phyloP scores from a whole-genome alignment of 805 yeast genomes.

The Candida methanosorbosa region DNA sequence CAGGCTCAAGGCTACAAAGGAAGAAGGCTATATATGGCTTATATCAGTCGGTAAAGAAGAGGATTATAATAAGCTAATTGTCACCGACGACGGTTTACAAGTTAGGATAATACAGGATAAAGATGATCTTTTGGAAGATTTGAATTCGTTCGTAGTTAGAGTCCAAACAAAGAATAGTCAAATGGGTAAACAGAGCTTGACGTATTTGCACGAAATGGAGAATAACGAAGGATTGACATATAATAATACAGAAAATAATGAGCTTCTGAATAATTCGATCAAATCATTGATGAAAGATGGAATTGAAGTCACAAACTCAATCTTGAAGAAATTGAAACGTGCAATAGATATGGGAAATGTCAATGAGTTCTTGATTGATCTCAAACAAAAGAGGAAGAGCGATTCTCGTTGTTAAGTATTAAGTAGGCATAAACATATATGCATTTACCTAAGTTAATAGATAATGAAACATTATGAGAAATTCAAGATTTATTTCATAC shows the following conservation, averaged over 20 bases:
- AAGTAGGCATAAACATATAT: neutral
- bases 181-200: slow-evolving; percentile 8
- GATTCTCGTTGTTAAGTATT: slow-evolving; percentile 11
- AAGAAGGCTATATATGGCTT: slow-evolving; percentile 2
- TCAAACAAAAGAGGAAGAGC: slow-evolving; percentile 17
- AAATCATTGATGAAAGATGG: slow-evolving; percentile 15
- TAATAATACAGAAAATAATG: slow-evolving; percentile 8
- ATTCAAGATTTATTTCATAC: too few species aligned
- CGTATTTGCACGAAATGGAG: slow-evolving; percentile 3
- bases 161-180: slow-evolving; percentile 18
- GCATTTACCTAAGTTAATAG: too few species aligned
- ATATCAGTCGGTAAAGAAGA: slow-evolving; percentile 11
- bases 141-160: slow-evolving; percentile 14
- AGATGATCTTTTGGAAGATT: slow-evolving; percentile 18
- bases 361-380: slow-evolving; percentile 18
- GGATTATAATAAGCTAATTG: slow-evolving; percentile 11
- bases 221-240: slow-evolving; percentile 6
- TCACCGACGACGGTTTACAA: slow-evolving; percentile 8
- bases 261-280: slow-evolving; percentile 9
- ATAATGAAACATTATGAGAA: too few species aligned
- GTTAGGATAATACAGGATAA: slow-evolving; percentile 19
- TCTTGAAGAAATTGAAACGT: slow-evolving; percentile 10
- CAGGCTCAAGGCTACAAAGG: neutral
- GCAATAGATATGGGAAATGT: slow-evolving; percentile 18
- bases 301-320: slow-evolving; percentile 12